Base-by-base conservation (phyloP, 1,284 basidiomycete genomes). In the Agaricales sp. region DNA sequence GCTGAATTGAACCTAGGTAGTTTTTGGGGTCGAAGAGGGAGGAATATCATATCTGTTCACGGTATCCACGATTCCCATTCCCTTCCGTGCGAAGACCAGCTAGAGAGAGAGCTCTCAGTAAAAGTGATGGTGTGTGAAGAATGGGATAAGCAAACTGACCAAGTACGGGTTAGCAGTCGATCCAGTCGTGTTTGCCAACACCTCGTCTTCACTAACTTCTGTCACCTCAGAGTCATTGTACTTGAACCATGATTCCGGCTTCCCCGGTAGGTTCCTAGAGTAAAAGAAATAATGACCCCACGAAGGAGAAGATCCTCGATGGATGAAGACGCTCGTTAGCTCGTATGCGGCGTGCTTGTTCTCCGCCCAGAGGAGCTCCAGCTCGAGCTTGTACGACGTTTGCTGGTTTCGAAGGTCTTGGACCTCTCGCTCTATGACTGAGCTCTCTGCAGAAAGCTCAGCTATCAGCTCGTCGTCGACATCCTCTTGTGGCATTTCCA, bases 321-420 rank as follows among this genome's bases (percentile, higher is more conserved):
- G 95, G 58, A 98, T 90, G 67, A 98, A 99, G 12, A 98, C 94
- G 12, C 91, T 90, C 0, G 91, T 92, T 38, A 99, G 75, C 59
- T 95, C 90, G 62, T 98, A 99, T 47, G 86, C 82, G 20, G 80
- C 80, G 22, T 77, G 68, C 4, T 60, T 71, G 49, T 82, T 78
- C 54, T 80, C 78, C 38, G 67, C 67, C 96, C 96, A 99, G 4
- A 94, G 60, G 1, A 66, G 66, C 55, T 94, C 88, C 44, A 96
- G 67, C 50, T 84, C 76, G 12, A 69, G 64, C 63, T 92, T 92
- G 54, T 90, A 70, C 41, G 59, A 59, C 6, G 67, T 65, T 3
- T 82, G 73, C 1, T 68, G 68, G 12, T 61, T 61, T n/a, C 85
- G 80, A 37, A 88, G 70, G 4, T 61, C 60, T 20, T 78, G 75